Percentiles rank a stretch among this genome's conserved stretches.
Evolutionary conservation across 2,329 filamentous ascomycete genomes (phyloP).

Genomic region (Mycosphaerella arachidis): DNA sequence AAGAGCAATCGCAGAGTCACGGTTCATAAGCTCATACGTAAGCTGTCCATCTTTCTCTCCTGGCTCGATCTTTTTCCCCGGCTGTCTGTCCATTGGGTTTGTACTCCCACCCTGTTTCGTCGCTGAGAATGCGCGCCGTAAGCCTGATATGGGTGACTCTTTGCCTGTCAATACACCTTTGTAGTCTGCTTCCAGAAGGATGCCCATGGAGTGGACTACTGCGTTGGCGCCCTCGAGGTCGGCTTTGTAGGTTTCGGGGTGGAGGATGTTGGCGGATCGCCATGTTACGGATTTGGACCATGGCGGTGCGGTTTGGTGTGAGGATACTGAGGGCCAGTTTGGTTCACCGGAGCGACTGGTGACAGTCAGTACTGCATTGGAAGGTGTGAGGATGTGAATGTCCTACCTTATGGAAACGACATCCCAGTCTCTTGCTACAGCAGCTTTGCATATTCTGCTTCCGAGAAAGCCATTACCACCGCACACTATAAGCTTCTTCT

Average conservation of each 20-base stretch:
- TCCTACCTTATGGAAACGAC: slow-evolving; percentile 84
- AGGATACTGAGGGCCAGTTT: slow-evolving; percentile 74
- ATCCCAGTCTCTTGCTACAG: slow-evolving; percentile 79
- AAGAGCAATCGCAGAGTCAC: slow-evolving; percentile 77
- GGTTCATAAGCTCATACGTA: slow-evolving; percentile 97
- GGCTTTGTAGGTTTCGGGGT: slow-evolving; percentile 71
- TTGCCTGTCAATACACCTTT: slow-evolving; percentile 82
- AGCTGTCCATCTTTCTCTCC: slow-evolving; percentile 68
- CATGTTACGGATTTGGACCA: slow-evolving; percentile 83
- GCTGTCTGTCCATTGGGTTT: slow-evolving; percentile 65
- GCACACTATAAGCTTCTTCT: slow-evolving; percentile 82
- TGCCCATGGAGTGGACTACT: slow-evolving; percentile 93
- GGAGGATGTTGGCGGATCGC: slow-evolving; percentile 83
- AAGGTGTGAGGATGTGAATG: not conserved
- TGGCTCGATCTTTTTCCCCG: slow-evolving; percentile 57
- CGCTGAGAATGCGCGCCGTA: slow-evolving; percentile 72
- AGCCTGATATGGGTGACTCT: slow-evolving; percentile 73
- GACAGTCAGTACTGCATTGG: not conserved
- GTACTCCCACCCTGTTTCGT: slow-evolving; percentile 54
- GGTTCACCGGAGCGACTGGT: slow-evolving; percentile 83
- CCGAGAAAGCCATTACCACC: slow-evolving; percentile 89
- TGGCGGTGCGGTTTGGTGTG: slow-evolving; percentile 62
- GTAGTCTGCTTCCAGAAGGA: slow-evolving; percentile 95
- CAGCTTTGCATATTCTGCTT: slow-evolving; percentile 83
- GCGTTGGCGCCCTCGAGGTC: slow-evolving; percentile 73